Percentiles rank a stretch among this genome's conserved stretches.
phyloP scores from a whole-genome alignment of 768 basidiomycete genomes.

The Podaxis carcinomalis region DNA sequence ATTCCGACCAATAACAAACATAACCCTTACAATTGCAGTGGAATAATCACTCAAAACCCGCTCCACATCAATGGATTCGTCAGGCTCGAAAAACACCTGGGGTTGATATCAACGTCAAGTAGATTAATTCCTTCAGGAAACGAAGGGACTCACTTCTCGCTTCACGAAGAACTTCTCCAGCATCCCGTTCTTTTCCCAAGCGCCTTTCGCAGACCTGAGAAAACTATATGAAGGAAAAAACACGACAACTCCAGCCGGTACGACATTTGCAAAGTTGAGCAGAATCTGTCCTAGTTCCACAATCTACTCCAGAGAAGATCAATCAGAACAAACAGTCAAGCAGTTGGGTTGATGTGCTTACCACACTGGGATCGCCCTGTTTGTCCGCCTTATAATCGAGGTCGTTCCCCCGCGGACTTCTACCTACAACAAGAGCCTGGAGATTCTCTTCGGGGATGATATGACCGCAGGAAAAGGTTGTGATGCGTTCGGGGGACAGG shows the following conservation, averaged over 20 bases:
- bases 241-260: conserved; percentile 87
- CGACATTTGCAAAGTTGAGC: conserved; percentile 70
- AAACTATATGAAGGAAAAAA: conserved; percentile 94
- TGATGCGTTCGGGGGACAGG: conserved; percentile 56
- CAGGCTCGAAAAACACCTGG: conserved; percentile 89
- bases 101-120: neutral
- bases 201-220: conserved; percentile 57
- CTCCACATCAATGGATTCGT: conserved; percentile 69
- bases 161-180: conserved; percentile 59
- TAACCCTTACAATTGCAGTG: conserved; percentile 33
- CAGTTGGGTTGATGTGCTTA: conserved; percentile 30
- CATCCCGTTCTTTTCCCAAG: conserved; percentile 63
- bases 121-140: neutral
- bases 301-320: conserved; percentile 40
- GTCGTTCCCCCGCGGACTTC: conserved; percentile 68
- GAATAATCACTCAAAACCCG: conserved; percentile 70
- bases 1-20: neutral
- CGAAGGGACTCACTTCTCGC: conserved; percentile 57
- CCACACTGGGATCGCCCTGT: conserved; percentile 60
- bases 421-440: conserved; percentile 66
- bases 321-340: neutral
- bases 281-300: conserved; percentile 81
- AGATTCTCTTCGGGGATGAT: conserved; percentile 83
- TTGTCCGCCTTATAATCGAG: conserved; percentile 81
- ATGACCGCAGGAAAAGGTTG: conserved; percentile 88